Conservation (phyloP, 1,139 yeast genomes). For the Pneumocystis jirovecii region DNA sequence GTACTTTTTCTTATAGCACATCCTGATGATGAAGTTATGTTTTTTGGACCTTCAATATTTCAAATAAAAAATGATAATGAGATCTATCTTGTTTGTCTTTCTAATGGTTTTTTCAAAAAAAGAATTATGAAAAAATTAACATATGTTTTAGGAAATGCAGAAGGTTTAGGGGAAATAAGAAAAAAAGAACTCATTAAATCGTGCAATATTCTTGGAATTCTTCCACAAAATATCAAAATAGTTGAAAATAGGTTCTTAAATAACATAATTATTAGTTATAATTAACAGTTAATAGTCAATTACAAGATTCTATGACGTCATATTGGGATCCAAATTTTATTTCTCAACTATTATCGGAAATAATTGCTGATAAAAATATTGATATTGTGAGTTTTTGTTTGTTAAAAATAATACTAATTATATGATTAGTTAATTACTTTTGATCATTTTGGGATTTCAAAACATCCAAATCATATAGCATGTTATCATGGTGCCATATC, state of each 20-base stretch:
- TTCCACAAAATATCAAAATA: conserved; percentile 31
- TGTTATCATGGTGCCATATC: conserved; percentile 17
- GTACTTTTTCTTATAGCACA: conserved; percentile 59
- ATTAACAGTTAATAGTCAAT: neutral
- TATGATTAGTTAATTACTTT: conserved; percentile 43
- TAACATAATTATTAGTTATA: neutral
- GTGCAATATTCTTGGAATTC: conserved; percentile 43
- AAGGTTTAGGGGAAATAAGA: conserved; percentile 54
- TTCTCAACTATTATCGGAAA: conserved; percentile 1
- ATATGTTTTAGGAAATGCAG: conserved; percentile 64
- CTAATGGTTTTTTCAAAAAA: conserved; percentile 29
- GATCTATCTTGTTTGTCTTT: conserved; percentile 3
- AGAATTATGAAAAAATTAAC: conserved; percentile 50
- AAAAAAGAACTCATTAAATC: conserved; percentile 44
- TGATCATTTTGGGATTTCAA: conserved; percentile 69
- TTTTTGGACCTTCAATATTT: conserved; percentile 65
- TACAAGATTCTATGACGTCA: conserved; percentile 55
- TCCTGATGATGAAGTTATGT: conserved; percentile 98
- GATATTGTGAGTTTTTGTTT: conserved; percentile 1
- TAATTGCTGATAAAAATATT: neutral
- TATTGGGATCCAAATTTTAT: conserved; percentile 46
- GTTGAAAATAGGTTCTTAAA: conserved; percentile 33
- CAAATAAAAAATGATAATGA: conserved; percentile 1
- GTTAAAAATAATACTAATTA: neutral
- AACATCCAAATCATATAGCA: conserved; percentile 73